Percentiles rank a stretch among this genome's conserved stretches.
Evolutionary conservation across 2,329 filamentous ascomycete genomes (phyloP).

Genomic region (Hymenoscyphus linearis): DNA sequence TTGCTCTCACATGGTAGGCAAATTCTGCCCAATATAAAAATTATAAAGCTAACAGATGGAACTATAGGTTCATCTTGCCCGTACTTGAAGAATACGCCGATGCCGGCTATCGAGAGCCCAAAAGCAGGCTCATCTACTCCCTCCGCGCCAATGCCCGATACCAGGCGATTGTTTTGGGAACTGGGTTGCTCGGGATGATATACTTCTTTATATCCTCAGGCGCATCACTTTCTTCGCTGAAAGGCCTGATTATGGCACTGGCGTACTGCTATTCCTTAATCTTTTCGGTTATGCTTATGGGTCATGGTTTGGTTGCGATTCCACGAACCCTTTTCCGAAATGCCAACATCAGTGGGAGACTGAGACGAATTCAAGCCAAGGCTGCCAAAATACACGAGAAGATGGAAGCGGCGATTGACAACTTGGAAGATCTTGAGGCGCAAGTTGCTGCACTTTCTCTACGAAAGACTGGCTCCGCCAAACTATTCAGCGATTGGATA

Average conservation of each 20-base stretch:
- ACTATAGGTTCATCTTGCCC: constrained; percentile 76
- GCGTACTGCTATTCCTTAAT: constrained; percentile 92
- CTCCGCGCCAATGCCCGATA: constrained; percentile 84
- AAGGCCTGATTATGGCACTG: constrained; percentile 83
- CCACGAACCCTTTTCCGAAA: constrained; percentile 76
- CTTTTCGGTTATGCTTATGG: constrained; percentile 95
- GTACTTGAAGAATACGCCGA: constrained; percentile 93
- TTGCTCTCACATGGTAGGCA: constrained; percentile 81
- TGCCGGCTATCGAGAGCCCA: constrained; percentile 84
- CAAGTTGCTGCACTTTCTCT: constrained; percentile 75
- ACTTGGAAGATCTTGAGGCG: constrained; percentile 73
- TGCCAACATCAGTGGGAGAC: constrained; percentile 66
- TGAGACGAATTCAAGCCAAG: constrained; percentile 70
- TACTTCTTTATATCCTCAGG: constrained; percentile 81
- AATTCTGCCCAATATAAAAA: background rate
- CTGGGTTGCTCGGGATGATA: constrained; percentile 64
- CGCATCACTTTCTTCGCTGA: constrained; percentile 66
- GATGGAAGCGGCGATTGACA: constrained; percentile 76
- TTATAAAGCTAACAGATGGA: constrained; percentile 6
- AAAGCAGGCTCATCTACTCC: constrained; percentile 76
- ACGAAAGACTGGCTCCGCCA: constrained; percentile 72
- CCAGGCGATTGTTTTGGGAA: constrained; percentile 71
- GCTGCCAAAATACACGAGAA: constrained; percentile 83
- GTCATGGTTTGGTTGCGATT: constrained; percentile 88
- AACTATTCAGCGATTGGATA: constrained; percentile 86